Evolutionary conservation across 495 filamentous ascomycete species (phyloP).

Genomic region (Lasiosphaeria ovina): DNA sequence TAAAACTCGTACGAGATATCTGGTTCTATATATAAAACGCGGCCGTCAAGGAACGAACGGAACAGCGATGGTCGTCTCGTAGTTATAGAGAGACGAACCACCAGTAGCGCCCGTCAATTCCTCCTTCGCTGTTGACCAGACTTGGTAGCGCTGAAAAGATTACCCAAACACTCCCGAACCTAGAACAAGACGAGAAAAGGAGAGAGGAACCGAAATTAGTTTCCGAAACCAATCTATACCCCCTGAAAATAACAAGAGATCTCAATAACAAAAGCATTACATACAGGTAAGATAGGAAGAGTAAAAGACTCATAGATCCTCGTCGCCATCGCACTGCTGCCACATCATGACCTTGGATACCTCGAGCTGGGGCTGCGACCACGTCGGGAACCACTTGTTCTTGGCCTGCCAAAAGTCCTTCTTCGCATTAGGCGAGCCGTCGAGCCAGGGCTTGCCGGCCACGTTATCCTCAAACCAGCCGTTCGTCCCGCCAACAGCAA

Average conservation of each 20-base stretch:
- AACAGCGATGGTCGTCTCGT: too few relatives aligned
- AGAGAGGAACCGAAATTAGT: neutral
- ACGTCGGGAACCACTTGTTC: constrained; percentile 71
- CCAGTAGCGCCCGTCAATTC: too few relatives aligned
- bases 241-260: constrained; percentile 2
- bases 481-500: constrained; percentile 80
- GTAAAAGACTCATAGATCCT: constrained; percentile 29
- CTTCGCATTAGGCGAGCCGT: constrained; percentile 59
- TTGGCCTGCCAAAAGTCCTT: constrained; percentile 72
- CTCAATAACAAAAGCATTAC: constrained; percentile 4
- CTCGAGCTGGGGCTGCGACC: constrained; percentile 67
- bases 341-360: constrained; percentile 75
- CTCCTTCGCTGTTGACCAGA: too few relatives aligned
- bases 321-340: constrained; percentile 66
- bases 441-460: constrained; percentile 77
- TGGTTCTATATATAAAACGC: too few relatives aligned
- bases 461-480: constrained; percentile 77
- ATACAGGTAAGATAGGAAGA: neutral
- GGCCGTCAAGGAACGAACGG: too few relatives aligned
- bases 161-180: too few relatives aligned
- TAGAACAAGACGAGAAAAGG: neutral
- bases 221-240: constrained; percentile 1
- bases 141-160: too few relatives aligned
- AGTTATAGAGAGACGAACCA: too few relatives aligned
- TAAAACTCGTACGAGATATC: too few relatives aligned